Evolutionary conservation across 139 green algal genomes (phyloP).

Genomic region (Limnomonas spitsbergensis): DNA sequence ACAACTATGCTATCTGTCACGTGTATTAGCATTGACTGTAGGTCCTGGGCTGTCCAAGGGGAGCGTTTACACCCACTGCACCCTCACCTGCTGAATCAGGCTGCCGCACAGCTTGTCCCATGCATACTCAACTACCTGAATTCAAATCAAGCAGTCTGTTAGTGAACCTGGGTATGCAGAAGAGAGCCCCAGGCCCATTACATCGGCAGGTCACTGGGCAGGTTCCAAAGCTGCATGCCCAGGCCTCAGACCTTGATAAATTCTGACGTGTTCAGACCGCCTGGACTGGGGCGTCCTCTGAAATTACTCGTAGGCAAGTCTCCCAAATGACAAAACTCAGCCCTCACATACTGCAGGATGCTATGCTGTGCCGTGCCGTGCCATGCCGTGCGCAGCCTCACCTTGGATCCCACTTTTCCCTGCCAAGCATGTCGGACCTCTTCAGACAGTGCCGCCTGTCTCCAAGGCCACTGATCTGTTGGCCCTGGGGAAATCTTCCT

Average conservation of each 20-base stretch:
- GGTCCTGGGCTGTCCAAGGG: not conserved
- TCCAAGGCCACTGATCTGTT: not conserved
- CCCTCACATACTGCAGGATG: not conserved
- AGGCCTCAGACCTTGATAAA: too few species aligned
- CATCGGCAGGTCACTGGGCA: not conserved
- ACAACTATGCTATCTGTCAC: not conserved
- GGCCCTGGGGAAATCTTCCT: not conserved
- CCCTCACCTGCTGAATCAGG: conserved; percentile 26
- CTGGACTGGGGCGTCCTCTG: not conserved
- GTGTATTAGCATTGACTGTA: not conserved
- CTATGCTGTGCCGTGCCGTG: not conserved
- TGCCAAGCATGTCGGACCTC: not conserved
- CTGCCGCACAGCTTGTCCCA: conserved; percentile 28
- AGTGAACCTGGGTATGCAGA: not conserved
- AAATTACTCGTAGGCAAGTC: not conserved
- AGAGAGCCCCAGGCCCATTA: not conserved
- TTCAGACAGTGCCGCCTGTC: not conserved
- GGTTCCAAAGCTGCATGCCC: too few species aligned
- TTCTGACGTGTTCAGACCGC: not conserved
- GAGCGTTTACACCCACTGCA: not conserved
- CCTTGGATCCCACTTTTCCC: conserved; percentile 3
- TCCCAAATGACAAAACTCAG: not conserved
- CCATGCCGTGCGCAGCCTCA: not conserved
- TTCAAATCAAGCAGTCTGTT: not conserved
- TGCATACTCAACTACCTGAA: conserved; percentile 29